Base-by-base conservation (phyloP, 306 rosid species). In the Vicia faba region DNA sequence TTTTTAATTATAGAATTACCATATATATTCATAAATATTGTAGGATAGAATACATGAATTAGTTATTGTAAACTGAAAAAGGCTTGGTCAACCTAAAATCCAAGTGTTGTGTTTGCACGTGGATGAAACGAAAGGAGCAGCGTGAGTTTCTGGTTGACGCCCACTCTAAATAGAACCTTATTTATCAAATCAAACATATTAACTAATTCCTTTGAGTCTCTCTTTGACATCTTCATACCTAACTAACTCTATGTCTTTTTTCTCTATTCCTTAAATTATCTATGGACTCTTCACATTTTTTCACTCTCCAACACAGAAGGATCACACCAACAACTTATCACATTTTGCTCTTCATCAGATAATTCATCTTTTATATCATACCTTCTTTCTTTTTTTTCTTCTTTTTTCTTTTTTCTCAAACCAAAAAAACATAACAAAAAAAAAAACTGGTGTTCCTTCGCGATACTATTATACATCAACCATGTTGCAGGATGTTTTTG, bases 401-500 rank as follows among this genome's bases (percentile, higher is more conserved):
- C 29, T 49, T 25, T 28, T 48, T 0, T 20, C 4, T 48, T 36
- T 7, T 48, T 48, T 15, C 55, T 31, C 35, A 5, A 31, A 31
- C 35, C 35, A 31, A 31, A 31, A 31, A 5, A 1, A 7, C 38
- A 6, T 16, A 49, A 49, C 7, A 3, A 1, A 19, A 15, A 7
- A 36, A 15, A 7, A 36, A 28, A 50, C 33, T 39, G 26, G 41
- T 29, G 20, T 59, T 39, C 38, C 26, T 74, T 71, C 19, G 8
- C 8, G 12, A 15, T 13, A 16, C 33, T 58, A 51, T 56, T 11
- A 46, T 4, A 36, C 41, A 69, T 19, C 64, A 88, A 69, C 26
- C 75, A 88, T 80, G 90, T 78, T 82, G 82, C 76, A 83, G 38
- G 84, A 85, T 68, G 80, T 83, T 61, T 81, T 76, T 68, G 79